Base-by-base conservation (phyloP, 495 filamentous ascomycete species). In the Penicillium chermesinum region DNA sequence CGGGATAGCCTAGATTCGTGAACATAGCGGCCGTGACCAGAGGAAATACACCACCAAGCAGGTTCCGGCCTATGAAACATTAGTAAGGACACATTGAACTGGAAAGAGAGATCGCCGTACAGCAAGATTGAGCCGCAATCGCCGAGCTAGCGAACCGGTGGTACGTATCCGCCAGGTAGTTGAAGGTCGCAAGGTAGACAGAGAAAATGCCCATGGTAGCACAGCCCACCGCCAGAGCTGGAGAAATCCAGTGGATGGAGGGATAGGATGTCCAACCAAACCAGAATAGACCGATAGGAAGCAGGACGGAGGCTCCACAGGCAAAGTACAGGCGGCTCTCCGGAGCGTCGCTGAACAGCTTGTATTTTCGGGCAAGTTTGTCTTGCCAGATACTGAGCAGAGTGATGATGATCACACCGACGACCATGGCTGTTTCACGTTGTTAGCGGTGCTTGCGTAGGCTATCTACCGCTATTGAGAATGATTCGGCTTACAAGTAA, bases 161-260 rank as follows among this genome's bases (percentile, higher is more conserved):
- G 63, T 95, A 97, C 1, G 80, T 85, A 64, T 96, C 91, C n/a
- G 90, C 89, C 12, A 96, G 76, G 54, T 96, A 96, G 56, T 96
- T 97, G 70, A 96, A 96, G 0, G 88, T 85, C 1, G 91, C 87
- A 6, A 97, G 73, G 59, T 96, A 96, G 37, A 96, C 81, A 35
- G 81, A 83, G 59, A 88, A 89, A 43, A 97, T 94, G 8, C 91
- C 91, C 73, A 95, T 87, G 0, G 86, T 94, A 2, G 88, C 83
- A 48, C 84, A 79, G 0, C 70, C 79, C 39, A 96, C 73, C 0
- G 80, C 84, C 15, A 94, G 61, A 0, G 83, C 68, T 5, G 91
- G 90, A 0, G 84, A 77, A 41, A 91, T 88, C 86, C 87, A 95
- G 44, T 81, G 87, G 7, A 86, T 74, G 0, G 75, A 75, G 0